phyloP scores from a whole-genome alignment of 192 early-diverging fungal species.

The Gonapodya prolifera region DNA sequence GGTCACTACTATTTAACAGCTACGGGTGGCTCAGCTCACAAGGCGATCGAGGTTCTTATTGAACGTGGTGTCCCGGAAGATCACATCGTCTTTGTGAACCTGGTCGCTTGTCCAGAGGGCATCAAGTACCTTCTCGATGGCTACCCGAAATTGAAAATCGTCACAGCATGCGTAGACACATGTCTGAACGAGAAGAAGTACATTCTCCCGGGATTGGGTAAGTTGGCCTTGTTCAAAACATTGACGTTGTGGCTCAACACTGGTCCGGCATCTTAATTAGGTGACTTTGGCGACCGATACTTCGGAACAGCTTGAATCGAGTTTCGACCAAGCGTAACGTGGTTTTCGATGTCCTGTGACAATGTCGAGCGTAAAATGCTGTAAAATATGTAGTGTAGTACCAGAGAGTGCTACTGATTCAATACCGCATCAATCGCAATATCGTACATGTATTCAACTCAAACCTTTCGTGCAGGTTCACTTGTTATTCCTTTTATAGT shows the following conservation, averaged over 20 bases:
- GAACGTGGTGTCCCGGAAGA: constrained; percentile 74
- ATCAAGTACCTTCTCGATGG: constrained; percentile 50
- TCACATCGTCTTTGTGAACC: constrained; percentile 80
- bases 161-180: constrained; percentile 75
- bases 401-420: too few species aligned
- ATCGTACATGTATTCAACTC: too few species aligned
- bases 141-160: constrained; percentile 72
- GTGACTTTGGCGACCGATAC: constrained; percentile 37
- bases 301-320: too few species aligned
- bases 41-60: constrained; percentile 78
- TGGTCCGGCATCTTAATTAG: not conserved
- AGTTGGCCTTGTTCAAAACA: constrained; percentile 76
- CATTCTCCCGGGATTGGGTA: constrained; percentile 82
- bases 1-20: constrained; percentile 44
- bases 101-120: constrained; percentile 78
- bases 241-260: not conserved
- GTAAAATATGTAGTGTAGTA: too few species aligned
- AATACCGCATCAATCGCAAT: too few species aligned
- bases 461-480: too few species aligned
- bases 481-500: too few species aligned
- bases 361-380: too few species aligned
- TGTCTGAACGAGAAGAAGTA: constrained; percentile 72
- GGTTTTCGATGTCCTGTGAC: too few species aligned
- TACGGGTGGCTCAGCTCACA: constrained; percentile 86
- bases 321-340: too few species aligned